Evolutionary conservation across 495 filamentous ascomycete species (phyloP).

Genomic region (Neurospora tetrasperma): DNA sequence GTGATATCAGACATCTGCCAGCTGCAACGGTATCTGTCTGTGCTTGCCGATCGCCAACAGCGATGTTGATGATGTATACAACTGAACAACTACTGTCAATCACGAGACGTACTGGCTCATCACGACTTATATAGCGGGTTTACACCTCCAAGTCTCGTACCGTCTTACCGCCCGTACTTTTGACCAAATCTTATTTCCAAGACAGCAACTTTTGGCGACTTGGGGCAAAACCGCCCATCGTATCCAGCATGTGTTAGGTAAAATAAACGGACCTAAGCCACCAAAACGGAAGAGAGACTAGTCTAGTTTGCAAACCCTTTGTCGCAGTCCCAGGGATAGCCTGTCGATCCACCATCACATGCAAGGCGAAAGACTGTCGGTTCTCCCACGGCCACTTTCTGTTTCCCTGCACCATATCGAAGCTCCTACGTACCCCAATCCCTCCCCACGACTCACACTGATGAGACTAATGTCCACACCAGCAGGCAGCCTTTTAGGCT

Average conservation of each 20-base stretch:
- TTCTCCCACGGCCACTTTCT: neutral
- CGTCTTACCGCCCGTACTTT: neutral
- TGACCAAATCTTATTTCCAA: neutral
- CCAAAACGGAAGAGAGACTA: neutral
- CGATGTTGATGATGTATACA: neutral
- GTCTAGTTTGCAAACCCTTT: neutral
- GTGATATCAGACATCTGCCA: neutral
- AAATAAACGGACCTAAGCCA: neutral
- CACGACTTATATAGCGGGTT: neutral
- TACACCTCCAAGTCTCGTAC: neutral
- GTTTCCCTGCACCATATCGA: conserved; percentile 11
- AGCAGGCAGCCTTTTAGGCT: neutral
- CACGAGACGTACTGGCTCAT: neutral
- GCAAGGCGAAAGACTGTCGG: neutral
- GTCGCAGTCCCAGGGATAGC: neutral
- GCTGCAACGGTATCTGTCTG: neutral
- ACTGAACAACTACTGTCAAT: neutral
- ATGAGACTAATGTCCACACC: neutral
- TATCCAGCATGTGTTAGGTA: neutral
- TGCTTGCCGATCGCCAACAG: neutral
- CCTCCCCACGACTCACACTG: neutral
- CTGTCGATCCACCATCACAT: neutral
- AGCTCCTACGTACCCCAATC: neutral
- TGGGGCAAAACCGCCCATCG: neutral
- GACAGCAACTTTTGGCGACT: neutral